Evolutionary conservation across 345 rosid species (phyloP), one percentile per base, ranked within the genome.

Genomic region (Linum lewisii): DNA sequence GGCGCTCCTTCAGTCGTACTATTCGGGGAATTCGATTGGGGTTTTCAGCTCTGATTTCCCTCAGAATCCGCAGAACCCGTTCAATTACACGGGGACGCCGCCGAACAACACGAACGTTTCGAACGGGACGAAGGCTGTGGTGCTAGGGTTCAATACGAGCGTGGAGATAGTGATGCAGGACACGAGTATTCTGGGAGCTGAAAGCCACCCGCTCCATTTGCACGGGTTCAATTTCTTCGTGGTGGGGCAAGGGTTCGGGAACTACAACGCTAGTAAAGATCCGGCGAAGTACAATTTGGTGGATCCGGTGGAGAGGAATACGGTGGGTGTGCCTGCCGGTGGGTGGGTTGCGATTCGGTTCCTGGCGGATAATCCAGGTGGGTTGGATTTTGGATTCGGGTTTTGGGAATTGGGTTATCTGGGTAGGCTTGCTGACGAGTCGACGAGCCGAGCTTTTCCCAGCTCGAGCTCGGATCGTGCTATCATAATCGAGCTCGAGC

Each of bases 301-400:
- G 18, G 67, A 69, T 21, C 73, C 73, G 18, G 23, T 54, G 0
- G 73, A 63, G 55, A 63, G 73, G 50, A 69, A 69, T 60, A 69
- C 73, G 2, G 50, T 23, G 0, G 68, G 67, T 15, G 63, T 69
- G 19, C 73, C 73, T 1, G 68, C 73, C 19, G 73, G 73, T 16
- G 73, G 73, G 15, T 69, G 73, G 73, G n/a, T 69, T 1, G 73
- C 73, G 1, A 52, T 69, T 10, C 67, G 73, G 6, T 69, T 69
- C 49, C 19, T 69, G 1, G 64, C 73, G 0, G 73, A 69, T 37
- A 69, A 69, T 52, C 73, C 73, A 50, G 73, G 73, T 69, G 45
- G 1, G 18, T 21, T n/a, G 34, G 34, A 29, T 29, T 29, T 8
- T 29, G 34, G 7, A 29, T 29, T 29, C 34, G 34, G 34, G 34